Conservation (phyloP, 192 early-diverging fungal genomes). For the Coemansia sp. region DNA sequence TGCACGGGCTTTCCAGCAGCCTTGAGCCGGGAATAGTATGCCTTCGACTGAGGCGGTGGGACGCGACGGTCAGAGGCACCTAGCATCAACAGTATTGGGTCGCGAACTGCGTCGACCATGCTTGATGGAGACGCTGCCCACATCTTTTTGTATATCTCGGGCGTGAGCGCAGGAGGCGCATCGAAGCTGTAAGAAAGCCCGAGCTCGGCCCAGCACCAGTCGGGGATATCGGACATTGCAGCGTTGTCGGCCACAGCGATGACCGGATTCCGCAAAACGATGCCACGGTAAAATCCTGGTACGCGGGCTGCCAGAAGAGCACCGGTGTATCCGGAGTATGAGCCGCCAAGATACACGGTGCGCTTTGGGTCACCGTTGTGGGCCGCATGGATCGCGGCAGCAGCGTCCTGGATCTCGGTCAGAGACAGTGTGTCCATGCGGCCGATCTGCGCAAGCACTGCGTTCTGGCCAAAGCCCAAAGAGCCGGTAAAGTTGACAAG, state of each 20-base stretch:
- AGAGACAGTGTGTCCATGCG: conserved; percentile 68
- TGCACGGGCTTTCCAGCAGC: conserved; percentile 42
- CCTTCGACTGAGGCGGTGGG: conserved; percentile 64
- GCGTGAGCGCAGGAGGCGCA: conserved; percentile 58
- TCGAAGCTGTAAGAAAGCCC: conserved; percentile 61
- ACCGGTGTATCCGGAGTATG: conserved; percentile 71
- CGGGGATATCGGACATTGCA: conserved; percentile 65
- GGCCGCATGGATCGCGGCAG: conserved; percentile 33
- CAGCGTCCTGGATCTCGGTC: conserved; percentile 62
- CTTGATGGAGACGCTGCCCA: conserved; percentile 63
- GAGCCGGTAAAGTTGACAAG: conserved; percentile 81
- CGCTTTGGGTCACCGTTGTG: conserved; percentile 51
- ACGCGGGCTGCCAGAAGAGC: conserved; percentile 59
- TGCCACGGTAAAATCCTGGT: conserved; percentile 65
- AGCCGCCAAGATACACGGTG: conserved; percentile 69
- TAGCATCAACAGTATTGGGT: conserved; percentile 68
- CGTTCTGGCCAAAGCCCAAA: conserved; percentile 74
- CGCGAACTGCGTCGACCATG: conserved; percentile 57
- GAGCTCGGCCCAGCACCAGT: conserved; percentile 77
- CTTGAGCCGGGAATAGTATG: conserved; percentile 48
- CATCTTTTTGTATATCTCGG: conserved; percentile 61
- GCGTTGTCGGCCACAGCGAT: conserved; percentile 64
- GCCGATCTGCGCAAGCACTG: conserved; percentile 65
- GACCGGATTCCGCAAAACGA: conserved; percentile 75
- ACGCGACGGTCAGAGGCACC: conserved; percentile 73